Evolutionary conservation across 2,329 filamentous ascomycete species (phyloP), one percentile per base, ranked within the genome.

Genomic region (Botrytis medusae): DNA sequence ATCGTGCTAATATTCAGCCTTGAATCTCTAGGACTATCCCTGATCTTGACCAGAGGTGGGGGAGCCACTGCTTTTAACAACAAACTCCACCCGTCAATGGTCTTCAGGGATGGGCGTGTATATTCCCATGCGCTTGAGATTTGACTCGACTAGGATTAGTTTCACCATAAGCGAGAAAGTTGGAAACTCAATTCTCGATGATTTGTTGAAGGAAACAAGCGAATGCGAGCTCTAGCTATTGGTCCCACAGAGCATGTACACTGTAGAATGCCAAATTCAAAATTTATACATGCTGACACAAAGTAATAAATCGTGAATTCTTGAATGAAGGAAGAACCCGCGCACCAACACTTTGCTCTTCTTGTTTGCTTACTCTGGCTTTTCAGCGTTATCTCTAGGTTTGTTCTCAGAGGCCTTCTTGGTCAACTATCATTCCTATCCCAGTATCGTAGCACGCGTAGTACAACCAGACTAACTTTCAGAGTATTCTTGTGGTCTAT

Each of bases 1-100:
- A 68, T 72, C 73, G 65, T 71, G 74, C 71, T 74, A 74, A 74
- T 61, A 62, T 69, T 78, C 77, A 78, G 78, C 78, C 78, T 78
- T 78, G 75, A 73, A 57, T 57, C 57, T 29, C 74, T 75, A 78
- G 71, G 61, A 72, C 69, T 37, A 51, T 68, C 73, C 74, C 69
- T 74, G 69, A 32, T 34, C 16, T 59, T 61, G 16, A 46, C n/a
- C 60, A 67, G 37, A 67, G 37, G 62, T 68, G 64, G 71, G 63
- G 62, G 67, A 48, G 71, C 37, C 57, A 68, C 51, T 29, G 62
- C 63, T 44, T 20, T 46, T 40, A 72, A 44, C 22, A 34, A n/a
- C 61, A 59, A 46, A 59, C 64, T 59, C 48, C 59, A 72, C 70
- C 70, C 70, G 62, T 72, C 48, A 54, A 57, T 64, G 67, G n/a